Evolutionary conservation across 2,329 filamentous ascomycete genomes (phyloP).

Genomic region (Aspergillus oerlinghausenensis): DNA sequence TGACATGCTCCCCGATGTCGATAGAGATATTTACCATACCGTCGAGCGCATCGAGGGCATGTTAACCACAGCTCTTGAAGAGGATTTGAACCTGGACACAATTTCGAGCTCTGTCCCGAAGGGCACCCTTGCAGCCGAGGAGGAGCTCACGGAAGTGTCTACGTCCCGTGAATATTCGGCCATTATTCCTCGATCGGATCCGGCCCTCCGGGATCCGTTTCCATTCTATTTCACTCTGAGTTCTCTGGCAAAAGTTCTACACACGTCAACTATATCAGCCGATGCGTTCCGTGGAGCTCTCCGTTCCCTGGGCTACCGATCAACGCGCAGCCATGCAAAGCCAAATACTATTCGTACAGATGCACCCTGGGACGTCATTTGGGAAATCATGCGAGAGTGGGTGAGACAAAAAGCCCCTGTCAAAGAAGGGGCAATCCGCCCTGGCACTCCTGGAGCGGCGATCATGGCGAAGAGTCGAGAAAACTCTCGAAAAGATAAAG

Average conservation of each 20-base stretch:
- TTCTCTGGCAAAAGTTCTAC: conserved; percentile 68
- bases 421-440: conserved; percentile 65
- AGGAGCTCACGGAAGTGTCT: conserved; percentile 5
- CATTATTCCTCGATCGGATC: conserved; percentile 48
- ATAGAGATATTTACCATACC: conserved; percentile 71
- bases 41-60: conserved; percentile 80
- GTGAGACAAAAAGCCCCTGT: conserved; percentile 73
- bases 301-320: conserved; percentile 71
- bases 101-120: conserved; percentile 6
- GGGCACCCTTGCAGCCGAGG: conserved; percentile 6
- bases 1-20: conserved; percentile 62
- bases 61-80: conserved; percentile 82
- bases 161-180: conserved; percentile 20
- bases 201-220: conserved; percentile 64
- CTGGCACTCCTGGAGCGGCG: conserved; percentile 65
- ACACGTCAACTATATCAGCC: conserved; percentile 74
- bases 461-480: conserved; percentile 54
- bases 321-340: conserved; percentile 82
- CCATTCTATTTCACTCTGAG: conserved; percentile 86
- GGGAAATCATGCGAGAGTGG: conserved; percentile 94
- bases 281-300: conserved; percentile 77
- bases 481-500: conserved; percentile 25
- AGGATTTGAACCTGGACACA: conserved; percentile 44
- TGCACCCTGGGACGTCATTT: conserved; percentile 83
- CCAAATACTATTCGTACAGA: conserved; percentile 89